Evolutionary conservation across 768 basidiomycete genomes (phyloP).

Genomic region (Suillus paluster): DNA sequence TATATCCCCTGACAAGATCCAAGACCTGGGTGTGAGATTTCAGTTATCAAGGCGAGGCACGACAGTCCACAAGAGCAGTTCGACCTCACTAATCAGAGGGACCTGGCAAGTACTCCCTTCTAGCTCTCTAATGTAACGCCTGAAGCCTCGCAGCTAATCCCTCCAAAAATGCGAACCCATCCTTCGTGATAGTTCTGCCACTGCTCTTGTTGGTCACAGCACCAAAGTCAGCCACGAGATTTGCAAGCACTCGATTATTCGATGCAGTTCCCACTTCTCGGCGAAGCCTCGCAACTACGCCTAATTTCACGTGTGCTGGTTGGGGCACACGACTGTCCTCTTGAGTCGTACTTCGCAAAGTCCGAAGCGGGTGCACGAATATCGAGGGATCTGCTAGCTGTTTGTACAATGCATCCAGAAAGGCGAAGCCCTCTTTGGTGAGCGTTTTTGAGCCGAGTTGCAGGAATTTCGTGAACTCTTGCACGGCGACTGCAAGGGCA

Average conservation of each 20-base stretch:
- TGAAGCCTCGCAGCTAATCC: slow-evolving; percentile 59
- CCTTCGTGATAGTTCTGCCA: slow-evolving; percentile 77
- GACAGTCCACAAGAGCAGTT: neutral
- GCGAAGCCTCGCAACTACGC: slow-evolving; percentile 60
- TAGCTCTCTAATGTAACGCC: slow-evolving; percentile 20
- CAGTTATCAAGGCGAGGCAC: neutral
- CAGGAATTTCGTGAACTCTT: slow-evolving; percentile 65
- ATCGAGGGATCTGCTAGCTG: slow-evolving; percentile 73
- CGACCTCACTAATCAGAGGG: neutral
- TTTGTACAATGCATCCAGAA: slow-evolving; percentile 71
- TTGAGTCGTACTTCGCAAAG: slow-evolving; percentile 43
- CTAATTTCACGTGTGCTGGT: slow-evolving; percentile 58
- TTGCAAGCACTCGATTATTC: slow-evolving; percentile 61
- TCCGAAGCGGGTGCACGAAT: slow-evolving; percentile 56
- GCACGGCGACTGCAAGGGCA: slow-evolving; percentile 55
- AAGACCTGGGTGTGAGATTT: neutral
- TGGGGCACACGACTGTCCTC: slow-evolving; percentile 45
- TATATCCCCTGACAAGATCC: neutral
- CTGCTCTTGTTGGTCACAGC: slow-evolving; percentile 68
- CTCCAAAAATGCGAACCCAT: slow-evolving; percentile 72
- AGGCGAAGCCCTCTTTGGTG: slow-evolving; percentile 72
- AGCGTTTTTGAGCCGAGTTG: slow-evolving; percentile 63
- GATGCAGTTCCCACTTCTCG: slow-evolving; percentile 54
- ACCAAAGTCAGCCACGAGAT: slow-evolving; percentile 72
- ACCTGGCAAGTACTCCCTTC: neutral